Conservation (phyloP, 192 early-diverging fungal species). For the Glomus cerebriforme region DNA sequence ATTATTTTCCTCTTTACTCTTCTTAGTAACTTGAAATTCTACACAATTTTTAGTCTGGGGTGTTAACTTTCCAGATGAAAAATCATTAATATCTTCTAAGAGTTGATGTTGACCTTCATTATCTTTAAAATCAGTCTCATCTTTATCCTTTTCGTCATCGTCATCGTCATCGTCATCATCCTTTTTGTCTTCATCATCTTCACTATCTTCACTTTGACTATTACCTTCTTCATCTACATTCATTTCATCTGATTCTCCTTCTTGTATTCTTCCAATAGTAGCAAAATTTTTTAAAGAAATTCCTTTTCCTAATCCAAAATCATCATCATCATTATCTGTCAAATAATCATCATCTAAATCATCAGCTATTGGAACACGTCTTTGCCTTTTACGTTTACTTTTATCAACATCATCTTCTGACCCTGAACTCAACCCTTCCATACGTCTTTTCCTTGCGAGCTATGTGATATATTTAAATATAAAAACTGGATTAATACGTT, state of each 20-base stretch:
- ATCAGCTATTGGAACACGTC: slow-evolving; percentile 61
- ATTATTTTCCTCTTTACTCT: slow-evolving; percentile 15
- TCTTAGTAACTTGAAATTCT: slow-evolving; percentile 18
- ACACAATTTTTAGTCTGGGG: not conserved
- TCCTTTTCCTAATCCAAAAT: slow-evolving; percentile 39
- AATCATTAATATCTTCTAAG: slow-evolving; percentile 52
- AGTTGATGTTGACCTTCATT: slow-evolving; percentile 37
- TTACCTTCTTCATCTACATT: slow-evolving; percentile 7
- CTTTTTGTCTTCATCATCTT: slow-evolving; percentile 48
- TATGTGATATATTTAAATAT: too few relatives aligned
- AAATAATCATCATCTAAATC: slow-evolving; percentile 72
- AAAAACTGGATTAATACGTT: too few relatives aligned
- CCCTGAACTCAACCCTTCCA: slow-evolving; percentile 74
- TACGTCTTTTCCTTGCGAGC: slow-evolving; percentile 73
- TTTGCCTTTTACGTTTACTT: slow-evolving; percentile 42
- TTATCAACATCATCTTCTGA: slow-evolving; percentile 55
- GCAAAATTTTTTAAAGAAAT: slow-evolving; percentile 39
- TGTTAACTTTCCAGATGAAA: slow-evolving; percentile 15
- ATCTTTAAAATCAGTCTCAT: slow-evolving; percentile 36
- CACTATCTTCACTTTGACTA: slow-evolving; percentile 43
- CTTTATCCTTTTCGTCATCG: slow-evolving; percentile 42
- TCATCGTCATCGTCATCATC: slow-evolving; percentile 31
- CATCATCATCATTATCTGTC: slow-evolving; percentile 41
- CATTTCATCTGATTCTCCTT: slow-evolving; percentile 39
- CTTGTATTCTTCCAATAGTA: slow-evolving; percentile 31